phyloP scores from a whole-genome alignment of 169 alveolate species.

The Plasmodium vivax region DNA sequence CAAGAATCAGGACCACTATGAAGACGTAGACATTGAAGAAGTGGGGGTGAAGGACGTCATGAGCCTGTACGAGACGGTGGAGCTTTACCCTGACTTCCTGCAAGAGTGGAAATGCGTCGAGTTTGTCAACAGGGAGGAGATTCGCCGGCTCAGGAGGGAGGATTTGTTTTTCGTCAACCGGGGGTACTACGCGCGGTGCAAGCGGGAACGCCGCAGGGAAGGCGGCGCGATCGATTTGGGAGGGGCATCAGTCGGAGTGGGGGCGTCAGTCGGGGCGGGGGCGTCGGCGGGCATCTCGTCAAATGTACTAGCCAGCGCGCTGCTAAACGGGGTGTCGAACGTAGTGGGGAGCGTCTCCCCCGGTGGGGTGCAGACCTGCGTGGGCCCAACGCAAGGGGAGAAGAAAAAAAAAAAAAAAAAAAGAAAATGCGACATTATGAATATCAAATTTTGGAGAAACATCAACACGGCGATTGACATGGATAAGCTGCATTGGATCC shows the following conservation, averaged over 20 bases:
- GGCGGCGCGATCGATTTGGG: not conserved
- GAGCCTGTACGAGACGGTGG: constrained; percentile 25
- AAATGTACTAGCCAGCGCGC: not conserved
- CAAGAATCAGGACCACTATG: constrained; percentile 47
- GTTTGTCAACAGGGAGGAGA: constrained; percentile 30
- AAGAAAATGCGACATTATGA: constrained; percentile 30
- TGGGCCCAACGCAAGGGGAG: no score
- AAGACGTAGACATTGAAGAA: constrained; percentile 37
- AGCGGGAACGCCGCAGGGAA: not conserved
- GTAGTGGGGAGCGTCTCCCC: not conserved
- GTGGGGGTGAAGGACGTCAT: constrained; percentile 50
- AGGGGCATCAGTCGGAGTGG: not conserved
- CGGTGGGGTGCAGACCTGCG: not conserved
- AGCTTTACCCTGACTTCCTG: constrained; percentile 38
- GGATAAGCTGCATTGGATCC: constrained; percentile 50
- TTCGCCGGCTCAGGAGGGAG: not conserved
- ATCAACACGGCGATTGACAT: constrained; percentile 55
- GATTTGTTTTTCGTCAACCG: constrained; percentile 27
- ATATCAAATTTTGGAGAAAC: constrained; percentile 66
- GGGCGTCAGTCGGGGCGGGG: not conserved
- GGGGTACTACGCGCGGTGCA: constrained; percentile 10
- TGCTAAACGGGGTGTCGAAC: not conserved
- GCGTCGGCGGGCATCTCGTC: not conserved
- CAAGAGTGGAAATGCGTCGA: constrained; percentile 16
- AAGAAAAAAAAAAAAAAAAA: not conserved